Evolutionary conservation across 1,139 yeast genomes (phyloP).

Genomic region (Hanseniaspora gamundiae): DNA sequence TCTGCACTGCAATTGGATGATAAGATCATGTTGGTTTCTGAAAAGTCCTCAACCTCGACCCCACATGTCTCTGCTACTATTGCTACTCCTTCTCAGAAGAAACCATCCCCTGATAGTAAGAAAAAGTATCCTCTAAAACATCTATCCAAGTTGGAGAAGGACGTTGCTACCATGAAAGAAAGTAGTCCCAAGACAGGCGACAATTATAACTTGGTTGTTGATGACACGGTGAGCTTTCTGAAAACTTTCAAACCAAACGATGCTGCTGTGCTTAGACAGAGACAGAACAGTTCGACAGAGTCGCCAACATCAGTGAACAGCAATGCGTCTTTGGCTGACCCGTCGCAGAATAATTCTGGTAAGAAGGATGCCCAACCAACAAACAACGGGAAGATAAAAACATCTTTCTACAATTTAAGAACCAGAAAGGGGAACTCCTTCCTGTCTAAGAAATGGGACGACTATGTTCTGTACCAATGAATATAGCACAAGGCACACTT

Average conservation of each 20-base stretch:
- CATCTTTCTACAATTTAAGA: background rate
- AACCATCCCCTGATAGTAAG: background rate
- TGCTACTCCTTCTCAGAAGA: background rate
- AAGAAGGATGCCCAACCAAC: background rate
- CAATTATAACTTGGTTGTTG: background rate
- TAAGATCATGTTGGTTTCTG: background rate
- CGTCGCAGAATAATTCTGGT: too few species aligned
- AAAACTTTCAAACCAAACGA: background rate
- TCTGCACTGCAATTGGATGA: background rate
- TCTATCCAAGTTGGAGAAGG: background rate
- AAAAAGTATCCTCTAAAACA: background rate
- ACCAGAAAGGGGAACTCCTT: background rate
- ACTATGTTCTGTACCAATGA: slow-evolving; percentile 1
- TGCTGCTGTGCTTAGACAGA: background rate
- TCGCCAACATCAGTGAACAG: too few species aligned
- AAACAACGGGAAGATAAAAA: background rate
- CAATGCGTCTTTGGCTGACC: too few species aligned
- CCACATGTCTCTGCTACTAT: background rate
- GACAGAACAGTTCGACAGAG: too few species aligned
- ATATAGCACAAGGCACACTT: too few species aligned
- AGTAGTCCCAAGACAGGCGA: background rate
- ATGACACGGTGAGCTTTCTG: background rate
- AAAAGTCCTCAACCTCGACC: background rate
- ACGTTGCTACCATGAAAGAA: too few species aligned
- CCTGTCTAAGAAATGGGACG: background rate